Conservation (phyloP, 768 basidiomycete genomes). For the Kwoniella europaea region DNA sequence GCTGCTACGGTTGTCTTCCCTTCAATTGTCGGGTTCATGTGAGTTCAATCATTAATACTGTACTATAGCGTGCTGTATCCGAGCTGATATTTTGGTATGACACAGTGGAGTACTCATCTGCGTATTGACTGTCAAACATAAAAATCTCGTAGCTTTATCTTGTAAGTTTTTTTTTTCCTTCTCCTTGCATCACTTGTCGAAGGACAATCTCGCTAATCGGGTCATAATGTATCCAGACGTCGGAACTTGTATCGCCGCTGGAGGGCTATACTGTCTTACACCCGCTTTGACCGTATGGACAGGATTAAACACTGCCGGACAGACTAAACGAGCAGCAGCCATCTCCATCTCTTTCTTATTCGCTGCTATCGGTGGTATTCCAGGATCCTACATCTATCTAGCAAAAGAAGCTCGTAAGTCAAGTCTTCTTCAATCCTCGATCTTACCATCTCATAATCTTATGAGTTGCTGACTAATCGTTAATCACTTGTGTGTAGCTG, state of each 20-base stretch:
- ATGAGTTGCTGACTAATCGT: not conserved
- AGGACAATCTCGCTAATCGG: too few species aligned
- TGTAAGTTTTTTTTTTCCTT: slow-evolving; percentile 16
- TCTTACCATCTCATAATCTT: not conserved
- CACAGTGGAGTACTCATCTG: slow-evolving; percentile 40
- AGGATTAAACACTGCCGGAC: slow-evolving; percentile 40
- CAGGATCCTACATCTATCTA: slow-evolving; percentile 44
- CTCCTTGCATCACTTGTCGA: too few species aligned
- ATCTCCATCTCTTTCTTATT: slow-evolving; percentile 32
- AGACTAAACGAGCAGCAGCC: slow-evolving; percentile 37
- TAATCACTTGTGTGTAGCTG: slow-evolving; percentile 15
- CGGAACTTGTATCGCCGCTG: slow-evolving; percentile 42
- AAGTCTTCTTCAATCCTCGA: not conserved
- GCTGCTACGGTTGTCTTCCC: slow-evolving; percentile 6
- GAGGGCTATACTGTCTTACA: slow-evolving; percentile 38
- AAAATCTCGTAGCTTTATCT: slow-evolving; percentile 30
- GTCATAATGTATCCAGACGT: slow-evolving; percentile 22
- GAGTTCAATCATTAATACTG: not conserved
- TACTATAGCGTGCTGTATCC: not conserved
- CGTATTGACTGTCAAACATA: slow-evolving; percentile 33
- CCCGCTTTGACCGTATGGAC: slow-evolving; percentile 45
- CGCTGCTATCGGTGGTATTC: slow-evolving; percentile 34
- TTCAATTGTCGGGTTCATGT: not conserved
- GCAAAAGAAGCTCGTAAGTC: slow-evolving; percentile 46
- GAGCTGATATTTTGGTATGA: slow-evolving; percentile 5